These are phyloP conservation scores for Astragalus glycyphyllos DNA, from an alignment of 306 rosid species.

Conservation along the genomic window DNA sequence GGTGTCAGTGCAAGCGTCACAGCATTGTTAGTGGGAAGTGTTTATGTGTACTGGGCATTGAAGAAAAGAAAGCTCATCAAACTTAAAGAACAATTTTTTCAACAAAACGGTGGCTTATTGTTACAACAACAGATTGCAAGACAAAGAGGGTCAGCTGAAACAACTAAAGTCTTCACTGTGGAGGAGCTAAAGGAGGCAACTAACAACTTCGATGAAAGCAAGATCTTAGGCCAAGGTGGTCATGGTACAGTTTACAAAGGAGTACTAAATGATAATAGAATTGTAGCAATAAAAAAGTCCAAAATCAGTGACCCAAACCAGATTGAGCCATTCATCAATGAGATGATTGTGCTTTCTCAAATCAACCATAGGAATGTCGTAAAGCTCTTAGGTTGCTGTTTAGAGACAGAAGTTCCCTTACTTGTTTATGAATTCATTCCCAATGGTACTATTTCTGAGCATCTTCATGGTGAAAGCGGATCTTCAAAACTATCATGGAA, in stretches of 20 bases:
- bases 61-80: constrained; percentile 43
- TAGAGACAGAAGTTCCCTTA: constrained; percentile 37
- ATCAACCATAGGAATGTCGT: constrained; percentile 63
- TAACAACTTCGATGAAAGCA: constrained; percentile 41
- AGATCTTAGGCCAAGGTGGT: constrained; percentile 54
- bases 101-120: constrained; percentile 55
- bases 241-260: constrained; percentile 58
- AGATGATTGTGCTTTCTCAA: constrained; percentile 51
- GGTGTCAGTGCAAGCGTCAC: constrained; percentile 33
- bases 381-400: constrained; percentile 51
- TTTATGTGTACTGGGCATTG: constrained; percentile 40
- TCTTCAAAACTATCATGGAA: constrained; percentile 20
- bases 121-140: constrained; percentile 43
- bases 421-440: constrained; percentile 46
- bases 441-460: constrained; percentile 28
- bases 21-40: constrained; percentile 21
- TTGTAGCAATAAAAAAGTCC: constrained; percentile 60
- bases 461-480: constrained; percentile 12
- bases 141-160: constrained; percentile 9
- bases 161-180: constrained; percentile 34
- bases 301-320: constrained; percentile 48
- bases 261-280: constrained; percentile 22
- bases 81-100: constrained; percentile 44
- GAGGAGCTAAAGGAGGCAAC: constrained; percentile 56
- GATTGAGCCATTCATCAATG: constrained; percentile 57